Evolutionary conservation across 495 filamentous ascomycete species (phyloP).

Genomic region (Lasiosphaeria ovina): DNA sequence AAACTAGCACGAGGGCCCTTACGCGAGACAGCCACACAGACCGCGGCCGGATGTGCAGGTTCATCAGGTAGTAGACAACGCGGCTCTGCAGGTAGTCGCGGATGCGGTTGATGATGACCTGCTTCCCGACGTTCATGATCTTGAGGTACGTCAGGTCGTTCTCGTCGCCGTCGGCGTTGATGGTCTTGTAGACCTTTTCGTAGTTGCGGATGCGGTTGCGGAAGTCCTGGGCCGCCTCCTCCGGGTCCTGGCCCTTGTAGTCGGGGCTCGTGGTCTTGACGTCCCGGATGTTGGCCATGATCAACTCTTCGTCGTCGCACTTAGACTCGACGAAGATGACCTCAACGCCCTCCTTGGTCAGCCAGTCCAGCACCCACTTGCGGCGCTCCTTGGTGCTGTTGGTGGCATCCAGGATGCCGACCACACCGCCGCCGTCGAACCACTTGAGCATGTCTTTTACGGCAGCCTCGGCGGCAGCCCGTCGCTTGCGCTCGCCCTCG

Average conservation of each 20-base stretch:
- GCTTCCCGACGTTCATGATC: conserved; percentile 91
- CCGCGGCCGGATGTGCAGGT: conserved; percentile 93
- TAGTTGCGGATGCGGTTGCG: conserved; percentile 93
- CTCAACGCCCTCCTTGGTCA: conserved; percentile 70
- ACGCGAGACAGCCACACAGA: conserved; percentile 96
- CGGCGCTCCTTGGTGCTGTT: conserved; percentile 89
- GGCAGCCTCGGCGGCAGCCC: conserved; percentile 83
- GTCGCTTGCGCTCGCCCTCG: conserved; percentile 86
- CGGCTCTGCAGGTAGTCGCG: conserved; percentile 94
- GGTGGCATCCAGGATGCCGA: conserved; percentile 92
- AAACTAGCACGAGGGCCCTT: conserved; percentile 34
- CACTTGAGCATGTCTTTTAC: conserved; percentile 88
- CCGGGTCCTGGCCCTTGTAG: conserved; percentile 91
- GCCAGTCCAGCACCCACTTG: conserved; percentile 82
- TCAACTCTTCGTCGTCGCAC: conserved; percentile 90
- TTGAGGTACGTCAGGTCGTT: conserved; percentile 87
- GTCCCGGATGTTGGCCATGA: conserved; percentile 96
- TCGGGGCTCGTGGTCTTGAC: conserved; percentile 97
- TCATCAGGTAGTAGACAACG: conserved; percentile 97
- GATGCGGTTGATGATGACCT: conserved; percentile 96
- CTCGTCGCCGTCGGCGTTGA: conserved; percentile 75
- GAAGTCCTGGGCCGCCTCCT: conserved; percentile 85
- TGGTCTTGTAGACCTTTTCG: conserved; percentile 90
- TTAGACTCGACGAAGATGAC: conserved; percentile 93
- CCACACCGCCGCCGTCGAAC: conserved; percentile 75